A percentile compares a stretch with the other conserved stretches of the same genome.
Conservation (phyloP, 208 protist species). For the Tritrichomonas foetus region DNA sequence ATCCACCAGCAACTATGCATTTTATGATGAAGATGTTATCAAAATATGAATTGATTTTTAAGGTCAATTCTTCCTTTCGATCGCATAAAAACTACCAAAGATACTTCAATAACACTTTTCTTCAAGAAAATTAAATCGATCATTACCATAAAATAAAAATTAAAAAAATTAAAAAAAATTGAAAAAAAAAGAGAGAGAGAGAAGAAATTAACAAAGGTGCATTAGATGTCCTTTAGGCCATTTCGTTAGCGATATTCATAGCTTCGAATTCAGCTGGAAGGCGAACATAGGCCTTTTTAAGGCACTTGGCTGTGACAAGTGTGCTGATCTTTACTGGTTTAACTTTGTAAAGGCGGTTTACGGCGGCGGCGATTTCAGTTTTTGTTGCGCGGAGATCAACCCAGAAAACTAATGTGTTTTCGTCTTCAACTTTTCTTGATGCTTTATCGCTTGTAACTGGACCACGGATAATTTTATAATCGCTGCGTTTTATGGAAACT, state of each 20-base stretch:
- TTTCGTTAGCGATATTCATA: conserved; percentile 36
- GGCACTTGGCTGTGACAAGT: not conserved
- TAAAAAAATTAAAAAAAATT: too few species aligned
- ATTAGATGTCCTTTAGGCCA: too few species aligned
- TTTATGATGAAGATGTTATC: too few species aligned
- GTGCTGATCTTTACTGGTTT: conserved; percentile 19
- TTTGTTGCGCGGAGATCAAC: conserved; percentile 16
- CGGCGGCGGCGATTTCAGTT: not conserved
- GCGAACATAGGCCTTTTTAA: conserved; percentile 36
- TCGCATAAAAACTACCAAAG: too few species aligned
- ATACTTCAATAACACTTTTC: too few species aligned
- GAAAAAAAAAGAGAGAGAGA: too few species aligned
- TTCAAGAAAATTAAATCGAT: too few species aligned
- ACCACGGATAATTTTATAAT: not conserved
- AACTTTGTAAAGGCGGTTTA: conserved; percentile 35
- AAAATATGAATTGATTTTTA: too few species aligned
- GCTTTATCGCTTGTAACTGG: conserved; percentile 1
- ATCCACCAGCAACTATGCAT: too few species aligned
- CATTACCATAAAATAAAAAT: too few species aligned
- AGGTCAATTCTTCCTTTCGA: too few species aligned
- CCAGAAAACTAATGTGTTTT: conserved; percentile 30
- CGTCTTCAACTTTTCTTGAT: not conserved
- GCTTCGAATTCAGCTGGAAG: conserved; percentile 24
- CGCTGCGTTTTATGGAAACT: not conserved
- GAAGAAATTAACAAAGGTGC: too few species aligned